Base-by-base conservation (phyloP, 2,329 filamentous ascomycete genomes). In the Fusarium pininemorale region DNA sequence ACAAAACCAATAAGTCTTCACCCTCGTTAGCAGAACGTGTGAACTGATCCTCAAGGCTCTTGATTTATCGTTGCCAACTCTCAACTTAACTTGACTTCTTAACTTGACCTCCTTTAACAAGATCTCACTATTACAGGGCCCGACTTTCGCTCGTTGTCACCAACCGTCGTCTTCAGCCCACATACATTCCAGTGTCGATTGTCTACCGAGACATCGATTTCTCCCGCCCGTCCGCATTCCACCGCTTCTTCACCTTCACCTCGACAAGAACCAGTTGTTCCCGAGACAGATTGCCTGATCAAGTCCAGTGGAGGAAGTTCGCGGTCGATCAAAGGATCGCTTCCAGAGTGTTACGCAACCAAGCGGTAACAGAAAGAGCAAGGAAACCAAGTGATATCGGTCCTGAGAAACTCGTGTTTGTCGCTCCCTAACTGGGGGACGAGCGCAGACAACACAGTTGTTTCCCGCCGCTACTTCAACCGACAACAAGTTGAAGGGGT, bases 121-220 rank as follows among this genome's bases (percentile, higher is more conserved):
- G 47, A 61, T 78, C 72, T 79, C 65, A 79, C 75, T 44, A 57
- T 75, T 61, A 45, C 73, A 78, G 77, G 69, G 67, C 68, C 62
- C 67, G 77, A 59, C 75, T 73, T 77, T 74, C 77, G 55, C 73
- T 79, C 77, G 71, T 71, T 79, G 77, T 73, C 65, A 51, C 66
- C 62, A 66, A 69, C 71, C 71, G 60, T 74, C 74, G 57, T 71
- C 69, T 69, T 45, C 48, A 61, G 64, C 64, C 62, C 54, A 42
- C 66, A 39, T 69, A 54, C 75, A 76, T 78, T 78, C 74, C 75
- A 74, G 67, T 54, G 42, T 73, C 63, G 39, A 47, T 50, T 66
- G 63, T 67, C 66, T 72, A 67, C 56, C 56, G 48, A 70, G 72
- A 77, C 64, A 69, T 56, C 55, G 51, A 60, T 56, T 47, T 54